Evolutionary conservation across 1,284 basidiomycete species (phyloP), one percentile per base, ranked within the genome.

Genomic region (Rhodofomes roseus): DNA sequence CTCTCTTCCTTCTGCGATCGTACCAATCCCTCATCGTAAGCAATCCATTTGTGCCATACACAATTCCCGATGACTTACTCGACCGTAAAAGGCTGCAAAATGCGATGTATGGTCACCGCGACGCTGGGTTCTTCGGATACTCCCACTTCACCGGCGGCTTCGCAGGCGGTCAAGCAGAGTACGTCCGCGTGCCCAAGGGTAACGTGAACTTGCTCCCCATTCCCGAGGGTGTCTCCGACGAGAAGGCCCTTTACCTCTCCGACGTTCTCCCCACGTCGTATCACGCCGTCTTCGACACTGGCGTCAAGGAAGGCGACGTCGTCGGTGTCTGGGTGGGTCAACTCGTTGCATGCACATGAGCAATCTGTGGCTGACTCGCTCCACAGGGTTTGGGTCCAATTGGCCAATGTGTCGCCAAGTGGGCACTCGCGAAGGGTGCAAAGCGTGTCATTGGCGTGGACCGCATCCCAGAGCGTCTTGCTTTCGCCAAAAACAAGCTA

Each of bases 191-290:
- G 2, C 89, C 89, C 0, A 84, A 85, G 65, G 90, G 84, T 51
- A 80, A 89, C 54, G 83, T 87, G 59, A 92, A 92, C 73, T 78
- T 85, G 43, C 77, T 92, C 39, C 83, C 84, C 41, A 79, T 93
- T 3, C 91, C 91, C 0, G 81, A 86, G 57, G 75, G 77, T 9
- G 76, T 92, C 6, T 66, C 83, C 1, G 88, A 90, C 72, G 85
- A 90, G 73, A 76, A 82, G 65, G 86, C 77, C 0, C 63, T 90
- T 3, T 87, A 84, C 69, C 77, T 92, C 8, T 88, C 85, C 5
- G 89, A 92, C 64, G 81, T 92, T n/a, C 74, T 90, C 4, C 81
- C 83, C 6, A 90, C 88, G 1, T 83, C 84, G n/a, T 92, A 90
- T 68, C 90, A 92, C 70, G 76, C 77, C 41, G 86, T 91, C 8